Conservation (phyloP, 495 filamentous ascomycete genomes). For the Lasiosphaeria miniovina region DNA sequence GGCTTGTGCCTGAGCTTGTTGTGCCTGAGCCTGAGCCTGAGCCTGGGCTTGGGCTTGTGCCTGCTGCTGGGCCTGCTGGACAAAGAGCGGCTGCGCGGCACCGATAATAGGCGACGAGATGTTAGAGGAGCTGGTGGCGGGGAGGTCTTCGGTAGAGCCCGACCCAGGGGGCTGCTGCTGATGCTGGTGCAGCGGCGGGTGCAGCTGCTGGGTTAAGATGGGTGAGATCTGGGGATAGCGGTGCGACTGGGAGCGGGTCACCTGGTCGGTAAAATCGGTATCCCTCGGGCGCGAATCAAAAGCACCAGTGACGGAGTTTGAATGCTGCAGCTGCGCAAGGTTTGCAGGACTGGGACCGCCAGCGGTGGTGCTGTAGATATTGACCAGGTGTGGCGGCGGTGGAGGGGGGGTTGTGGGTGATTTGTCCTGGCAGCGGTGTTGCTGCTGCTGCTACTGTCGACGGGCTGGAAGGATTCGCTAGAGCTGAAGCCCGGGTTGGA, state of each 20-base stretch:
- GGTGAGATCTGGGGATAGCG: slow-evolving; percentile 30
- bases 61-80: slow-evolving; percentile 20
- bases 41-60: not conserved
- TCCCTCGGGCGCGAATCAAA: slow-evolving; percentile 31
- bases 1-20: slow-evolving; percentile 28
- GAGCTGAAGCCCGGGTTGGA: slow-evolving; percentile 42
- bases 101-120: slow-evolving; percentile 27
- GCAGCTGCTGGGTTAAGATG: slow-evolving; percentile 32
- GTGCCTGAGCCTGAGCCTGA: not conserved
- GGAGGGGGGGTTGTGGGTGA: slow-evolving; percentile 18
- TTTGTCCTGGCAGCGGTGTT: slow-evolving; percentile 17
- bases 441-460: slow-evolving; percentile 27
- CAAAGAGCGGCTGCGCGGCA: slow-evolving; percentile 1
- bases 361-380: slow-evolving; percentile 31
- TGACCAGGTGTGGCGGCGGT: slow-evolving; percentile 30
- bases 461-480: slow-evolving; percentile 45
- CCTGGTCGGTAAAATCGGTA: slow-evolving; percentile 29
- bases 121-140: slow-evolving; percentile 22
- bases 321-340: slow-evolving; percentile 32
- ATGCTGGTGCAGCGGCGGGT: slow-evolving; percentile 31
- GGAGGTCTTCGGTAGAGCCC: slow-evolving; percentile 39
- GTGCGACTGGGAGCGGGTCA: slow-evolving; percentile 35
- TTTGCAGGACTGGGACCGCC: slow-evolving; percentile 16
- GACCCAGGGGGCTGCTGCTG: slow-evolving; percentile 26
- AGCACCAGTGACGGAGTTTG: slow-evolving; percentile 29